These are phyloP conservation scores for Xylaria palmicola DNA, from an alignment of 495 filamentous ascomycete genomes.

Conservation along the genomic window DNA sequence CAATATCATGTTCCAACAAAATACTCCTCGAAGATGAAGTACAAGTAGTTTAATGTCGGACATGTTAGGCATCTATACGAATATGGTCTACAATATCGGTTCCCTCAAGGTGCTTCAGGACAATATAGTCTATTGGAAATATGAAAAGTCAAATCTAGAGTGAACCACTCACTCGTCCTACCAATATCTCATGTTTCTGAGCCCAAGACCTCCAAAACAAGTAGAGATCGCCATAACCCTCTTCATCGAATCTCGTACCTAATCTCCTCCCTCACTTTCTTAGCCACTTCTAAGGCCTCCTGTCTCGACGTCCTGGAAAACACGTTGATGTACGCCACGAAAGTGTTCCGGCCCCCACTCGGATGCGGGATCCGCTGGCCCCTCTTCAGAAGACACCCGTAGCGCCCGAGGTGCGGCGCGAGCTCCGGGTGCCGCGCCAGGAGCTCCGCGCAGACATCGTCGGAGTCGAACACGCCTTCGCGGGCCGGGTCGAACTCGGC, in stretches of 20 bases:
- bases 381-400: conserved; percentile 30
- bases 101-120: too few relatives aligned
- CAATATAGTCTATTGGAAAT: not conserved
- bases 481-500: conserved; percentile 26
- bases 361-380: conserved; percentile 33
- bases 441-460: conserved; percentile 38
- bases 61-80: too few relatives aligned
- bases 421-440: conserved; percentile 32
- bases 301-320: conserved; percentile 33
- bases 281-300: conserved; percentile 27
- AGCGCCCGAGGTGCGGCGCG: conserved; percentile 20
- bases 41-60: too few relatives aligned
- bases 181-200: not conserved
- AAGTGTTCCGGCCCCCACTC: conserved; percentile 27
- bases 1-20: not conserved
- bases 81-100: too few relatives aligned
- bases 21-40: too few relatives aligned
- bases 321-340: conserved; percentile 36
- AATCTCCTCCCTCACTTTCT: conserved; percentile 26
- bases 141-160: not conserved
- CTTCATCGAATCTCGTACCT: conserved; percentile 24
- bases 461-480: conserved; percentile 38
- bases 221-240: not conserved
- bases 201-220: not conserved
- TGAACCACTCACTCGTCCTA: not conserved